phyloP scores from a whole-genome alignment of 345 rosid genomes.

The Conringia planisiliqua region DNA sequence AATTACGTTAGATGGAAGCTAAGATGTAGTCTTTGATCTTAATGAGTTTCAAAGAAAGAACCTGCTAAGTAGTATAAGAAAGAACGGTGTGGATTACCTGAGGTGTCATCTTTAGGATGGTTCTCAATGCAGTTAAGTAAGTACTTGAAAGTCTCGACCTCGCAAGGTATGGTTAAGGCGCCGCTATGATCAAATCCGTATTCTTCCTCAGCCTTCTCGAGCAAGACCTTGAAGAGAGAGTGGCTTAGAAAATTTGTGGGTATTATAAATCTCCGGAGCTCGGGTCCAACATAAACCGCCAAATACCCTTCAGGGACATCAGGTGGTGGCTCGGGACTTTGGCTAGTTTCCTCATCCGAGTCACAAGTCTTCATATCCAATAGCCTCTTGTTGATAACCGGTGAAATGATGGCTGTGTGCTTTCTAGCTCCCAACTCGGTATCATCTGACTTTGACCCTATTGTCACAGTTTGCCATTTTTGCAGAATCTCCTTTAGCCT shows the following conservation, averaged over 20 bases:
- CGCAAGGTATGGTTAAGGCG: constrained; percentile 87
- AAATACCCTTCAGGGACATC: constrained; percentile 86
- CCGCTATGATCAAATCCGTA: constrained; percentile 82
- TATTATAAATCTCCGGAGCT: constrained; percentile 87
- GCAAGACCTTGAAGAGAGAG: constrained; percentile 67
- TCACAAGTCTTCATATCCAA: constrained; percentile 46
- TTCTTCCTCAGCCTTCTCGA: constrained; percentile 88
- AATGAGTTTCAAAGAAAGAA: neutral
- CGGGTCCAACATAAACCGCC: constrained; percentile 87
- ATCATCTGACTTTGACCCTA: constrained; percentile 39
- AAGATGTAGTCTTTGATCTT: neutral
- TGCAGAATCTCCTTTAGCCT: constrained; percentile 78
- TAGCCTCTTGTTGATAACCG: constrained; percentile 47
- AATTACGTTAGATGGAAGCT: neutral
- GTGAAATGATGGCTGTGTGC: constrained; percentile 40
- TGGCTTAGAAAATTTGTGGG: constrained; percentile 88
- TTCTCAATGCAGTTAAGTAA: constrained; percentile 78
- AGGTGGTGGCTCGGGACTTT: constrained; percentile 58
- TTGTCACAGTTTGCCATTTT: constrained; percentile 77
- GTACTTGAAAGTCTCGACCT: constrained; percentile 89
- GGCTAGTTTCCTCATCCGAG: constrained; percentile 80
- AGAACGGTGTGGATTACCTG: constrained; percentile 12
- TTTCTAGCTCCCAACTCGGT: constrained; percentile 16
- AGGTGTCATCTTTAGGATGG: constrained; percentile 41
- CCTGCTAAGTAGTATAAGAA: neutral